Evolutionary conservation across 306 rosid species (phyloP), one percentile per base, ranked within the genome.

Genomic region (Glycyrrhiza uralensis): DNA sequence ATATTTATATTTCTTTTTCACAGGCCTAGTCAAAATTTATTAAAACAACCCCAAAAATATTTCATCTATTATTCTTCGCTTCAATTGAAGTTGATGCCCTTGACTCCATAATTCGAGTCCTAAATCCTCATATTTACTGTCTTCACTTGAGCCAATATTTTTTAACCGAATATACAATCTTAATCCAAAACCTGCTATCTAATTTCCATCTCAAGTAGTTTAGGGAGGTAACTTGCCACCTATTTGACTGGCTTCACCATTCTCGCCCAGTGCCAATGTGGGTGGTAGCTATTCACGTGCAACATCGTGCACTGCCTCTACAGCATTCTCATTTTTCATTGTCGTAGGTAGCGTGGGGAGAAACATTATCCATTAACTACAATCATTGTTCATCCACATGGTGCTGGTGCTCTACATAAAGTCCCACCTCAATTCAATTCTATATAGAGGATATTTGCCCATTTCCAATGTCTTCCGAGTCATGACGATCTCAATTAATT

Each of bases 1-100:
- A n/a, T n/a, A n/a, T n/a, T n/a, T n/a, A n/a, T n/a, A n/a, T 58
- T 72, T 72, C 68, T 4, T 59, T 59, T 72, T 45, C 69, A 45
- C 32, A 44, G 18, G 36, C 30, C 58, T 29, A 41, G 23, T 12
- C 46, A 6, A 30, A 44, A 28, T 58, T 58, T 49, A 7, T 44
- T 45, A 1, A 29, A 57, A 71, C 58, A 6, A 71, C 10, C 12
- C 57, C 68, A 5, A 36, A 46, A 67, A 15, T 24, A 11, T 15
- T 30, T 1, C 42, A 41, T 44, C 10, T 10, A 11, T 8, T 38
- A 39, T 70, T 14, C 7, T 24, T 38, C 22, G 28, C 39, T n/a
- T n/a, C n/a, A n/a, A n/a, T n/a, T n/a, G n/a, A n/a, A 33, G 38
- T 50, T 3, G 0, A 69, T 50, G 13, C 22, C 18, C 10, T 14